phyloP scores from a whole-genome alignment of 495 filamentous ascomycete genomes.

The Hyaloscypha finlandica region DNA sequence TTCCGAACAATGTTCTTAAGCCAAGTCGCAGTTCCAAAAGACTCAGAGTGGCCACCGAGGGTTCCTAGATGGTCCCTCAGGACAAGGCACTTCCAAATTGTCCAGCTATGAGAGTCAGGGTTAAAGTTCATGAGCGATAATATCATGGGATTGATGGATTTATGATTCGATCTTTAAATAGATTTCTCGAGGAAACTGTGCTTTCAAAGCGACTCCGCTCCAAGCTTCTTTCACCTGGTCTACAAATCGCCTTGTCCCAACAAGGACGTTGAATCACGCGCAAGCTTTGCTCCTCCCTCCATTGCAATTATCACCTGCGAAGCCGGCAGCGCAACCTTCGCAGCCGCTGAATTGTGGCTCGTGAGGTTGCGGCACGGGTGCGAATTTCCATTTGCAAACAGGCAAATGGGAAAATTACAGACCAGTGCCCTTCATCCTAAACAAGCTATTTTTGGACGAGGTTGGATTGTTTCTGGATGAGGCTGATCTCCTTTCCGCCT shows the following conservation, averaged over 20 bases:
- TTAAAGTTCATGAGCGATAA: neutral
- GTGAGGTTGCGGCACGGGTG: too few relatives aligned
- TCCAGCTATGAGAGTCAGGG: conserved; percentile 9
- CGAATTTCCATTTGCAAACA: too few relatives aligned
- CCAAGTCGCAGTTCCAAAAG: conserved; percentile 28
- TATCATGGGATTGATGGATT: conserved; percentile 7
- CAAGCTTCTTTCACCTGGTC: neutral
- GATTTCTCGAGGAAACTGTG: conserved; percentile 2
- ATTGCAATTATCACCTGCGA: too few relatives aligned
- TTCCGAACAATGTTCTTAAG: neutral
- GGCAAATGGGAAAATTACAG: too few relatives aligned
- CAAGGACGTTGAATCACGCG: too few relatives aligned
- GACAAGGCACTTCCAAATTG: conserved; percentile 5
- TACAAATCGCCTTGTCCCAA: conserved; percentile 10
- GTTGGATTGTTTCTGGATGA: too few relatives aligned
- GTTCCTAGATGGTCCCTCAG: conserved; percentile 13
- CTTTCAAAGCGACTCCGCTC: conserved; percentile 5
- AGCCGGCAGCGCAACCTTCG: too few relatives aligned
- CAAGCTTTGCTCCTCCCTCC: too few relatives aligned
- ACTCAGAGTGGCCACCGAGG: conserved; percentile 13
- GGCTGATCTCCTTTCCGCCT: too few relatives aligned
- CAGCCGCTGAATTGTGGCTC: too few relatives aligned
- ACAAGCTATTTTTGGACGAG: too few relatives aligned
- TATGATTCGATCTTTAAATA: conserved; percentile 11
- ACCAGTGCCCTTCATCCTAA: too few relatives aligned